Conservation (phyloP, 179 eudicot genomes). For the Kewa caespitosa region DNA sequence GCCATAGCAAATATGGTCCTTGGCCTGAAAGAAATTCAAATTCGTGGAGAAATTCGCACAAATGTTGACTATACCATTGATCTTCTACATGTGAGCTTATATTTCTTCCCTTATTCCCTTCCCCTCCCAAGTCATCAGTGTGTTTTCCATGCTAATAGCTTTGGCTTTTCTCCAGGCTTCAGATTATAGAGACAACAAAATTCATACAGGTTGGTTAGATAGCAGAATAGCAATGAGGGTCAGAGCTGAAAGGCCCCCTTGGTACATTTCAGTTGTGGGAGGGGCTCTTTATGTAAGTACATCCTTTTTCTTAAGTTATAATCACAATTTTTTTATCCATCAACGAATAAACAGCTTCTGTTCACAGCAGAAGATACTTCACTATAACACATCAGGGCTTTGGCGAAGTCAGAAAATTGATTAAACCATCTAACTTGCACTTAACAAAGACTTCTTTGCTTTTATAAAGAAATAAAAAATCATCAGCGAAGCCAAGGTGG, state of each 20-base stretch:
- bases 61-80: slow-evolving; percentile 98
- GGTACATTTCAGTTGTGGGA: slow-evolving; percentile 99
- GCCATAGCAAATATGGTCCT: slow-evolving; percentile 99
- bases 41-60: slow-evolving; percentile 96
- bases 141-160: not conserved
- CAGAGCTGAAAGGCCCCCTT: slow-evolving; percentile 99
- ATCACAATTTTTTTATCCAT: too few species aligned
- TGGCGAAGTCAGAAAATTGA: too few species aligned
- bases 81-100: slow-evolving; percentile 74
- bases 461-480: too few species aligned
- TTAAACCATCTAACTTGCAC: too few species aligned
- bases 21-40: slow-evolving; percentile 97
- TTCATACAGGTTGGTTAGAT: slow-evolving; percentile 99
- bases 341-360: too few species aligned
- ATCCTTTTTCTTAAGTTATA: too few species aligned
- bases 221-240: slow-evolving; percentile 99
- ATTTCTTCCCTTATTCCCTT: not conserved
- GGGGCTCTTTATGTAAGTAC: slow-evolving; percentile 94
- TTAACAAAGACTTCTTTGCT: not conserved
- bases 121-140: not conserved
- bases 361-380: too few species aligned
- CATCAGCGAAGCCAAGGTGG: too few species aligned
- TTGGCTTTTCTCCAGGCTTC: slow-evolving; percentile 56
- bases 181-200: slow-evolving; percentile 89
- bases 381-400: too few species aligned